Evolutionary conservation across 1,284 basidiomycete genomes (phyloP).

Genomic region (Tilletia caries): DNA sequence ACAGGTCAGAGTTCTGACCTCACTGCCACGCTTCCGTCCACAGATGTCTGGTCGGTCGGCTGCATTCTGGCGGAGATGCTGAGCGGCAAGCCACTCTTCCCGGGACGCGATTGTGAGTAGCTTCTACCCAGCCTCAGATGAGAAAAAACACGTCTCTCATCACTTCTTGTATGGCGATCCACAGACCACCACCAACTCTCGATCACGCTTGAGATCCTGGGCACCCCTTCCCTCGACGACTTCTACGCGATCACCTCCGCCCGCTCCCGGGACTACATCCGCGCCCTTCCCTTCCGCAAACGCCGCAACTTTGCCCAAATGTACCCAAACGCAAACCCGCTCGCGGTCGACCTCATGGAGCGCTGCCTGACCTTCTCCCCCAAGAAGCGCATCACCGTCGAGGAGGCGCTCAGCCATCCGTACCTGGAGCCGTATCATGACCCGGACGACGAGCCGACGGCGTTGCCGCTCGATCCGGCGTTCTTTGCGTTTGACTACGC

Average conservation of each 20-base stretch:
- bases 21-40: neutral
- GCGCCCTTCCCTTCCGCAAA: slow-evolving; percentile 85
- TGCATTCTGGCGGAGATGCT: slow-evolving; percentile 93
- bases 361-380: slow-evolving; percentile 69
- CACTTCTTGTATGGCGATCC: too few relatives aligned
- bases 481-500: slow-evolving; percentile 47
- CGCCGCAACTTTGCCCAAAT: slow-evolving; percentile 71
- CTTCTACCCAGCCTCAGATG: too few relatives aligned
- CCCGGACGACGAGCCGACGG: slow-evolving; percentile 44
- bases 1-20: neutral
- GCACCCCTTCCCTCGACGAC: slow-evolving; percentile 63
- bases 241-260: slow-evolving; percentile 70
- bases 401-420: slow-evolving; percentile 48
- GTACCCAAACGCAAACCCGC: slow-evolving; percentile 77
- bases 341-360: slow-evolving; percentile 85
- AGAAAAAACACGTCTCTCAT: too few relatives aligned
- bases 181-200: slow-evolving; percentile 59
- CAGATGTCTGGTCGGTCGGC: slow-evolving; percentile 75
- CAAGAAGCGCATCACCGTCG: slow-evolving; percentile 44
- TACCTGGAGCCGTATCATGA: slow-evolving; percentile 50
- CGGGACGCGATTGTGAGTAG: slow-evolving; percentile 61
- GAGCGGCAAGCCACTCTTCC: slow-evolving; percentile 82
- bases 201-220: slow-evolving; percentile 63
- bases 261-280: slow-evolving; percentile 83
- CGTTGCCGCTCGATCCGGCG: slow-evolving; percentile 33